Evolutionary conservation across 495 filamentous ascomycete genomes (phyloP), one percentile per base, ranked within the genome.

Genomic region (Neurospora sp.): DNA sequence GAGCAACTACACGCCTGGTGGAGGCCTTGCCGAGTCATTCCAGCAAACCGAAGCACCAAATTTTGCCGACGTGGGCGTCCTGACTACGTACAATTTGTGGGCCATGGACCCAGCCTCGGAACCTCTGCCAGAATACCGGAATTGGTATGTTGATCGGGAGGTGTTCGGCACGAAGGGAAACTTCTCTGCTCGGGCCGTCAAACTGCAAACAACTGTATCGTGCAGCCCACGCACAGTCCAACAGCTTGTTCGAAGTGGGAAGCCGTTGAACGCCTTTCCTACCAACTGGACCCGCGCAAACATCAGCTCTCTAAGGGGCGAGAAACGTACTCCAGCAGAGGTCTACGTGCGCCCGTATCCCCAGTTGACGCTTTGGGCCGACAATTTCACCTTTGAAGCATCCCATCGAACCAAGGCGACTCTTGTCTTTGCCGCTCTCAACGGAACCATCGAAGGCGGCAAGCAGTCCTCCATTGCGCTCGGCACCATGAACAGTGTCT

Each of bases 141-240:
- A 77, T 35, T 81, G 78, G 79, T 79, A 79, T 61, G 65, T 81
- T 70, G 74, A 81, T 73, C 71, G 79, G 16, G 45, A 70, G 39
- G 39, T 71, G 0, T 70, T 81, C 31, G 31, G 38, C 22, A 61
- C 74, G 0, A 69, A 77, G 16, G 79, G 79, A 3, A 69, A 65
- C 69, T 76, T 81, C 61, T 71, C 75, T 6, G 78, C 74, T 41
- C 69, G 47, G 8, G 79, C 78, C 2, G 71, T 79, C 44, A 74
- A 70, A 22, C 69, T 81, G 6, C 40, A 77, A 44, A 76, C 75
- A 12, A 44, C 70, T 14, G 73, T 79, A 45, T 73, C 73, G 5
- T 81, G 79, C 70, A 20, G 20, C 31, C 74, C 78, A 16, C 70
- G 71, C 10, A 37, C 70, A 10, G 22, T 75, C 3, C 35, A 75